Base-by-base conservation (phyloP, 164 flowering plant species). In the Warburgia ugandensis region DNA sequence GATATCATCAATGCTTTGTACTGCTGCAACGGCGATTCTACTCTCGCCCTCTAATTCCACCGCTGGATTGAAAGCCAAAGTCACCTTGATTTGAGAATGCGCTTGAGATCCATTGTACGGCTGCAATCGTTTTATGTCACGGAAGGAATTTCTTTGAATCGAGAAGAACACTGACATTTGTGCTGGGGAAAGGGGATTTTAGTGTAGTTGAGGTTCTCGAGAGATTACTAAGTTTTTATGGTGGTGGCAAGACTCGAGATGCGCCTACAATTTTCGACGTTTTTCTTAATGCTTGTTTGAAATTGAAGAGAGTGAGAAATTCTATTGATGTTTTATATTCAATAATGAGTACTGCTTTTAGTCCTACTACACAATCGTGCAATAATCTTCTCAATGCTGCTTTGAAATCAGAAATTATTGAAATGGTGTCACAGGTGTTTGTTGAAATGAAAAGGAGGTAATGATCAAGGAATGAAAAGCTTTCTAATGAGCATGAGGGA, bases 221-320 rank as follows among this genome's bases (percentile, higher is more conserved):
- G 37, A 21, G 16, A 29, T 32, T 48, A 25, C 21, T 14, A 11
- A 25, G 13, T 29, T 48, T 31, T 32, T 48, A 48, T 30, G 9
- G 20, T 9, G 33, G 32, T 29, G 31, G 37, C 25, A 48, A 31
- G 20, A 7, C 31, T 8, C 4, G 37, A 20, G 8, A 19, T 8
- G 31, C 51, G 2, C 37, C 51, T 17, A 27, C 23, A 25, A 20
- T 48, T 30, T 48, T 48, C 14, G 51, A 48, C 20, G 7, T 48
- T 1, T 48, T 48, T 48, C n/a, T 48, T 10, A 48, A 17, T 31
- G 6, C 51, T 48, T 48, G 51, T 48, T 48, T 29, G 37, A 25
- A 48, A 16, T 11, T 31, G 23, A 32, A 48, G 13, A 48, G 23
- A 37, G n/a, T 48, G 6, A 9, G 31, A 29, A 37, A 29, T 19